These are phyloP conservation scores for Neophaeococcomyces aloes DNA, from an alignment of 2,329 filamentous ascomycete genomes.

Conservation along the genomic window DNA sequence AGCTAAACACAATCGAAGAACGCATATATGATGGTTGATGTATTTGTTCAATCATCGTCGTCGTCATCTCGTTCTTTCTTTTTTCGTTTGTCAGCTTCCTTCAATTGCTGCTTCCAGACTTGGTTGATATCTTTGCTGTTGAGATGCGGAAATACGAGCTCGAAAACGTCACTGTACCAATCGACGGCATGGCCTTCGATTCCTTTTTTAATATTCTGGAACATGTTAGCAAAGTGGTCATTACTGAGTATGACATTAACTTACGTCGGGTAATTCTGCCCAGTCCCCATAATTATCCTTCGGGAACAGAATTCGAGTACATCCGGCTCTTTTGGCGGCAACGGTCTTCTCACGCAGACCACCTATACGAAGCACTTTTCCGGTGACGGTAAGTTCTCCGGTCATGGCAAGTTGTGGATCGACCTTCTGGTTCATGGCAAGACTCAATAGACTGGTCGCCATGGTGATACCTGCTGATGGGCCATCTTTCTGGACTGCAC, in stretches of 20 bases:
- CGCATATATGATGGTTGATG: background rate
- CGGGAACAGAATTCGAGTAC: constrained; percentile 88
- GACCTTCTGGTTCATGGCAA: constrained; percentile 69
- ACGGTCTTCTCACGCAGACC: constrained; percentile 95
- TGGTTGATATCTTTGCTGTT: constrained; percentile 63
- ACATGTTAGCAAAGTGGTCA: constrained; percentile 49
- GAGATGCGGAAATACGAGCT: constrained; percentile 75
- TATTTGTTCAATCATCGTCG: constrained; percentile 4
- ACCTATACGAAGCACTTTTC: constrained; percentile 90
- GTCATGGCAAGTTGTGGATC: constrained; percentile 93
- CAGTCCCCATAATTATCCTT: constrained; percentile 93
- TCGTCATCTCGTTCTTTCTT: constrained; percentile 18
- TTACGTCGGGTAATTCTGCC: constrained; percentile 90
- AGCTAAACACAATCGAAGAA: background rate
- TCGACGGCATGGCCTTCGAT: constrained; percentile 81
- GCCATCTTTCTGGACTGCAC: constrained; percentile 87
- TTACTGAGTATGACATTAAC: constrained; percentile 28
- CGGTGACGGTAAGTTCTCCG: constrained; percentile 89
- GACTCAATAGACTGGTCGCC: constrained; percentile 81
- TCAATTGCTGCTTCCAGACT: constrained; percentile 56
- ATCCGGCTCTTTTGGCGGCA: constrained; percentile 81
- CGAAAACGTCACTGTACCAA: constrained; percentile 92
- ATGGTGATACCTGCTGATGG: constrained; percentile 93
- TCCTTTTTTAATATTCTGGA: constrained; percentile 92
- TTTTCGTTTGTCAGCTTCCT: constrained; percentile 44